Conservation (phyloP, 2,329 filamentous ascomycete species). For the Aspergillus pseudoviridinutans region DNA sequence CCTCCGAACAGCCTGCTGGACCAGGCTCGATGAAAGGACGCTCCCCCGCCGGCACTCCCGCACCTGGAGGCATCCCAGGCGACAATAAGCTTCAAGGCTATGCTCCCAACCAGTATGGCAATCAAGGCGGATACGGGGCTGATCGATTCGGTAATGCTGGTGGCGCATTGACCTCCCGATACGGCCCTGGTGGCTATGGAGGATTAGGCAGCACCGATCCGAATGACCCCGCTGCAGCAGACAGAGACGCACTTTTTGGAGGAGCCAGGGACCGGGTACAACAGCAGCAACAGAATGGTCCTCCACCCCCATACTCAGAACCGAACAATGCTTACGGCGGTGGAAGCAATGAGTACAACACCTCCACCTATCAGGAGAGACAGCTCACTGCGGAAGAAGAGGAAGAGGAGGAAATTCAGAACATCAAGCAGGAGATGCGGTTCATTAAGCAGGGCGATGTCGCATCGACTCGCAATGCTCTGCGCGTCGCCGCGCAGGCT, state of each 20-base stretch:
- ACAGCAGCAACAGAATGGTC: constrained; percentile 37
- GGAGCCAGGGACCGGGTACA: constrained; percentile 50
- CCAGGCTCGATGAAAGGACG: background rate
- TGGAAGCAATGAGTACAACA: constrained; percentile 33
- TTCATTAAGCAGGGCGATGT: constrained; percentile 76
- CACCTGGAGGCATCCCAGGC: constrained; percentile 24
- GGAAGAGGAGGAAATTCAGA: constrained; percentile 67
- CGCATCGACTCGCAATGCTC: constrained; percentile 65
- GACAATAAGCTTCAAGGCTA: constrained; percentile 38
- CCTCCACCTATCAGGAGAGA: constrained; percentile 58
- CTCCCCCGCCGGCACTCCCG: constrained; percentile 18
- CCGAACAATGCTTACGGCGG: constrained; percentile 27
- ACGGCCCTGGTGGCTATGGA: constrained; percentile 51
- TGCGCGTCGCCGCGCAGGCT: constrained; percentile 63
- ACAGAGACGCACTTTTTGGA: constrained; percentile 58
- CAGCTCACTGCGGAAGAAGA: constrained; percentile 80
- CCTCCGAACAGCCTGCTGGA: constrained; percentile 27
- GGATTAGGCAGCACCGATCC: constrained; percentile 50
- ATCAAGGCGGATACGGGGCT: constrained; percentile 48
- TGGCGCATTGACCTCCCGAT: constrained; percentile 44
- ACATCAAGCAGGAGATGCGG: constrained; percentile 69
- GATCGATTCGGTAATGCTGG: constrained; percentile 51
- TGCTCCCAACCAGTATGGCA: constrained; percentile 39
- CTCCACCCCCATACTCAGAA: constrained; percentile 26
- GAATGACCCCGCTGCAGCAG: constrained; percentile 48